Conservation (phyloP, 306 rosid genomes). For the Castanea crenata region DNA sequence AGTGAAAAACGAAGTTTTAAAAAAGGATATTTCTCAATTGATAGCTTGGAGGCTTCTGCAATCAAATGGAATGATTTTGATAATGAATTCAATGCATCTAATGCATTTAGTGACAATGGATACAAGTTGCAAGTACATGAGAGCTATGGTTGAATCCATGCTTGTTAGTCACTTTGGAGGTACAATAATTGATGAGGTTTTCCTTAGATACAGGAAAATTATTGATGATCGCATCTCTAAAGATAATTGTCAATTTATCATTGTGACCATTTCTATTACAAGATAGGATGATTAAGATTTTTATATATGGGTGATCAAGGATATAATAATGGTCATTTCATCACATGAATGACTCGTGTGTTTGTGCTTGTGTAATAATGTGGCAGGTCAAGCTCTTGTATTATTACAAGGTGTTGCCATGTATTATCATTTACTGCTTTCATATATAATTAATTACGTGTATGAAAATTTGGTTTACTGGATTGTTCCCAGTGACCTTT, state of each 20-base stretch:
- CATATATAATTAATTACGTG: too few species aligned
- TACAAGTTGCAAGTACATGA: conserved; percentile 37
- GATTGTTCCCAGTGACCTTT: too few species aligned
- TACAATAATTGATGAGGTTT: conserved; percentile 39
- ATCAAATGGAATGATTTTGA: conserved; percentile 38
- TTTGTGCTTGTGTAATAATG: too few species aligned
- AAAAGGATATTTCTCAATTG: conserved; percentile 48
- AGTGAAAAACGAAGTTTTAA: conserved; percentile 37
- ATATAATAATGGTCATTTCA: too few species aligned
- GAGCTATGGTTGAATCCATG: conserved; percentile 53
- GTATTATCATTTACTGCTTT: too few species aligned
- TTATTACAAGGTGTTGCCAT: too few species aligned
- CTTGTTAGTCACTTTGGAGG: conserved; percentile 42
- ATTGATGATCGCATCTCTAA: conserved; percentile 30
- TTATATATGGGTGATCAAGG: too few species aligned
- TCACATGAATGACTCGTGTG: too few species aligned
- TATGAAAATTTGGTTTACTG: too few species aligned
- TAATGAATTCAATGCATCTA: background rate
- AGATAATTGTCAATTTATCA: conserved; percentile 32
- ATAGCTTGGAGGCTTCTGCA: conserved; percentile 19
- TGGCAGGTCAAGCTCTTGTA: too few species aligned
- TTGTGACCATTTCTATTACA: conserved; percentile 15
- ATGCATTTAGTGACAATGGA: conserved; percentile 7
- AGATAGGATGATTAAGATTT: background rate
- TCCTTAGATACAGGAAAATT: conserved; percentile 23